Conservation (phyloP, 495 filamentous ascomycete species). For the Trichoderma virens region DNA sequence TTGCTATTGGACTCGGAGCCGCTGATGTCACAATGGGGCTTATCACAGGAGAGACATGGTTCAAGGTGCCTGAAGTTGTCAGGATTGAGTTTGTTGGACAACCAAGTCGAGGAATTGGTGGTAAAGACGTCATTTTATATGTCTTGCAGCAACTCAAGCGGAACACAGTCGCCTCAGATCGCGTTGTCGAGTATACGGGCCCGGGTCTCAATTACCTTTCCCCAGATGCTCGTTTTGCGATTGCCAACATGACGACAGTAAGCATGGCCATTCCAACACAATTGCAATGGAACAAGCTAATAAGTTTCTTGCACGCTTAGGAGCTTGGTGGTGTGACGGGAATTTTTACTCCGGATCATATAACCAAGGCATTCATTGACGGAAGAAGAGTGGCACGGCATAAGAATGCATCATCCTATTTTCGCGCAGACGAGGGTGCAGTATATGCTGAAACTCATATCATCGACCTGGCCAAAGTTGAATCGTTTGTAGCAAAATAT, state of each 20-base stretch:
- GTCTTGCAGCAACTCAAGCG: constrained; percentile 35
- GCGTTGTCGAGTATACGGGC: constrained; percentile 40
- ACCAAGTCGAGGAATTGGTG: constrained; percentile 31
- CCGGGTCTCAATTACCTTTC: constrained; percentile 28
- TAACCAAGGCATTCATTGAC: constrained; percentile 27
- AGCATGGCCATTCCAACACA: not conserved
- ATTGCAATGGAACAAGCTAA: not conserved
- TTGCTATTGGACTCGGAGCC: constrained; percentile 38
- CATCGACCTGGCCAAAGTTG: constrained; percentile 33
- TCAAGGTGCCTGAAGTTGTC: constrained; percentile 36
- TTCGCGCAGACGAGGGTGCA: constrained; percentile 32
- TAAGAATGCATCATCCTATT: constrained; percentile 26
- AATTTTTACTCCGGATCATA: constrained; percentile 33
- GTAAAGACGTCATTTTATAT: constrained; percentile 42
- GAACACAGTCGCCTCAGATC: constrained; percentile 38
- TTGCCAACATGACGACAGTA: constrained; percentile 42
- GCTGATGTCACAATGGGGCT: constrained; percentile 39
- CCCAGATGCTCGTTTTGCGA: constrained; percentile 39
- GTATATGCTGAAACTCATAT: constrained; percentile 28
- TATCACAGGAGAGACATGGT: constrained; percentile 40
- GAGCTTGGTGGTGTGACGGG: constrained; percentile 42
- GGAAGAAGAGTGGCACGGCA: constrained; percentile 23
- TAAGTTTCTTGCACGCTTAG: constrained; percentile 14
- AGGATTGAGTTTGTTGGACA: constrained; percentile 30
- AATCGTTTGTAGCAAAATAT: constrained; percentile 31